Percentiles rank a stretch among this genome's conserved stretches.
Evolutionary conservation across 2,329 filamentous ascomycete genomes (phyloP).

Genomic region (Myrmaecium sp.): DNA sequence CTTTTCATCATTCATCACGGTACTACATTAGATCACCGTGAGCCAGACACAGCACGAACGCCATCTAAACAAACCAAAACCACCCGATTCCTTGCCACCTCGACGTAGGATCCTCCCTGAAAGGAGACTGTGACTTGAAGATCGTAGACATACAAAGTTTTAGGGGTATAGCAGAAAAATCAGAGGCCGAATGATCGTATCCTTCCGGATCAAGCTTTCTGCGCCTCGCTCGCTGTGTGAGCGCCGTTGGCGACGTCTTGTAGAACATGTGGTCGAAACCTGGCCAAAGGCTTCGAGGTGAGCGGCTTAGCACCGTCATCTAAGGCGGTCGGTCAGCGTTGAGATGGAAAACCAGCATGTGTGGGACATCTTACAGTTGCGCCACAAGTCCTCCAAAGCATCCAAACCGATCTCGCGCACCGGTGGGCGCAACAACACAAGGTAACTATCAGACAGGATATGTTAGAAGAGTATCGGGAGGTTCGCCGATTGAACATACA

Average conservation of each 20-base stretch:
- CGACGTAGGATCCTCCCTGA: too few relatives aligned
- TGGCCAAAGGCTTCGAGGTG: slow-evolving; percentile 35
- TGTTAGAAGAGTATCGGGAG: too few relatives aligned
- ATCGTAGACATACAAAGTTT: too few relatives aligned
- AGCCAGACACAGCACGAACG: too few relatives aligned
- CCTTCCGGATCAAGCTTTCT: slow-evolving; percentile 1
- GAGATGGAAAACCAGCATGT: not conserved
- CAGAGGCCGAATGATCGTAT: too few relatives aligned
- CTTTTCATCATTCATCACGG: too few relatives aligned
- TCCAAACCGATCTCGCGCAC: slow-evolving; percentile 40
- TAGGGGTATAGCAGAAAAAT: slow-evolving; percentile 1
- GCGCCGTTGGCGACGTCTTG: slow-evolving; percentile 9
- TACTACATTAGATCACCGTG: too few relatives aligned
- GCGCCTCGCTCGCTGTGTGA: slow-evolving; percentile 1
- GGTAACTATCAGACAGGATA: slow-evolving; percentile 22
- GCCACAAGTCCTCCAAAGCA: slow-evolving; percentile 41
- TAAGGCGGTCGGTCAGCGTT: slow-evolving; percentile 4
- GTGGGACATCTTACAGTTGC: slow-evolving; percentile 25
- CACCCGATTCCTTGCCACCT: too few relatives aligned
- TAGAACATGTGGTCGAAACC: slow-evolving; percentile 36
- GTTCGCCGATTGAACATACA: slow-evolving; percentile 25
- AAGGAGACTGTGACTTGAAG: too few relatives aligned
- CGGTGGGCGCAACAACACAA: slow-evolving; percentile 42
- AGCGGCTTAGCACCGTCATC: slow-evolving; percentile 30
- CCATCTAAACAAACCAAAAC: too few relatives aligned